These are phyloP conservation scores for Leishmania tropica DNA, from an alignment of 208 protist species.

Conservation along the genomic window DNA sequence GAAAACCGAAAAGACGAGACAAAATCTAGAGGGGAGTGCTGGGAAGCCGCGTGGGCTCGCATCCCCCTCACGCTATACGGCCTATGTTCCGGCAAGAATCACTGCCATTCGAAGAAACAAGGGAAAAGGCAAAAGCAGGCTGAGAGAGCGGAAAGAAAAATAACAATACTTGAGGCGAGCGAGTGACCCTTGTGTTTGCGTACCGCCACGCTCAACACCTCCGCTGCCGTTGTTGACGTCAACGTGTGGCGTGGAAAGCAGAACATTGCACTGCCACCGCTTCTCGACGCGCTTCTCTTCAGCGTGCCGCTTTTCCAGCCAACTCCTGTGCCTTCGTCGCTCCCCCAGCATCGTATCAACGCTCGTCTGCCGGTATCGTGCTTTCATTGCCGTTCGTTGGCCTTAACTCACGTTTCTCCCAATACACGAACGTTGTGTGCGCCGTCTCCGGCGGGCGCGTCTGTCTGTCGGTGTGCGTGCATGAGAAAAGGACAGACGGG, in stretches of 20 bases:
- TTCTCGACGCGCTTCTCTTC: neutral
- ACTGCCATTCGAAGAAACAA: neutral
- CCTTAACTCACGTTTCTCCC: neutral
- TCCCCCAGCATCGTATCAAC: neutral
- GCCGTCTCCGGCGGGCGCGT: neutral
- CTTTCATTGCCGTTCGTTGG: neutral
- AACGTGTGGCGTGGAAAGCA: neutral
- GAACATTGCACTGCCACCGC: neutral
- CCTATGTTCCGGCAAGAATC: neutral
- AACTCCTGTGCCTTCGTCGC: neutral
- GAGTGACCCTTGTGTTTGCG: neutral
- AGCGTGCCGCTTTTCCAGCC: neutral
- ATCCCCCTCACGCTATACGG: neutral
- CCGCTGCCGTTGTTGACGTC: neutral
- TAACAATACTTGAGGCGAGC: neutral
- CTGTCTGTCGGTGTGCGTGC: neutral
- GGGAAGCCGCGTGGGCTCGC: neutral
- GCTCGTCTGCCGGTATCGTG: neutral
- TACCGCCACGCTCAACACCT: neutral
- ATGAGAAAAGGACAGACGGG: neutral
- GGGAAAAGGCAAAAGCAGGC: neutral
- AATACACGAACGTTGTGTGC: neutral
- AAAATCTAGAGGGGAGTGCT: neutral
- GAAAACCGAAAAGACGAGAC: neutral
- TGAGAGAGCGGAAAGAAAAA: neutral